Percentiles rank a stretch among this genome's conserved stretches.
Evolutionary conservation across 2,329 filamentous ascomycete genomes (phyloP).

Genomic region (Seiridium cupressi): DNA sequence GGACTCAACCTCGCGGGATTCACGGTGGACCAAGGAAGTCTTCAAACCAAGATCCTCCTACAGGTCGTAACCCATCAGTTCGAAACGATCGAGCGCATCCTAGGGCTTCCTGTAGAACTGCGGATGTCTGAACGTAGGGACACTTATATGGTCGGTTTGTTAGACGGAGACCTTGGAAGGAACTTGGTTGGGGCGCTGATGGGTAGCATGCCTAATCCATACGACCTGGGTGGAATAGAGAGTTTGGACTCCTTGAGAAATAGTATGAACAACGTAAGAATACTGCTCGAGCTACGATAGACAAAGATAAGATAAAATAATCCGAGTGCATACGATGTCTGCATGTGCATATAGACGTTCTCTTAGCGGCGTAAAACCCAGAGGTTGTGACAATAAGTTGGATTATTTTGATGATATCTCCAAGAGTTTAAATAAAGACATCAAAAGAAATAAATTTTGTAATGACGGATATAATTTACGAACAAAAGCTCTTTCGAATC

Average conservation of each 20-base stretch:
- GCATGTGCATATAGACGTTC: no score
- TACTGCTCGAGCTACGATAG: not conserved
- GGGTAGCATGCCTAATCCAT: not conserved
- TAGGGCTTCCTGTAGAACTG: not conserved
- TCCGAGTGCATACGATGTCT: no score
- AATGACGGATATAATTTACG: no score
- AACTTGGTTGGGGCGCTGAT: not conserved
- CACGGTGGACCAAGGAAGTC: not conserved
- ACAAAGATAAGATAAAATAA: no score
- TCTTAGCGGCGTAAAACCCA: no score
- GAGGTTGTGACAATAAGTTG: no score
- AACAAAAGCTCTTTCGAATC: no score
- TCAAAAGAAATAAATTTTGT: no score
- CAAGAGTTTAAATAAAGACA: no score
- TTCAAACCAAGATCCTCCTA: not conserved
- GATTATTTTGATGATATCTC: no score
- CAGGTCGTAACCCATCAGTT: not conserved
- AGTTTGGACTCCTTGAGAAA: not conserved
- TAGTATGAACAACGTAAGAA: not conserved
- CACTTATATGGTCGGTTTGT: not conserved
- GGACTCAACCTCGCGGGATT: not conserved
- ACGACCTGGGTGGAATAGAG: not conserved
- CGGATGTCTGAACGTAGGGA: not conserved
- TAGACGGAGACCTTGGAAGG: not conserved
- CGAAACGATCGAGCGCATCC: not conserved